Conservation (phyloP, 2,329 filamentous ascomycete species). For the Hymenoscyphus salicellus region DNA sequence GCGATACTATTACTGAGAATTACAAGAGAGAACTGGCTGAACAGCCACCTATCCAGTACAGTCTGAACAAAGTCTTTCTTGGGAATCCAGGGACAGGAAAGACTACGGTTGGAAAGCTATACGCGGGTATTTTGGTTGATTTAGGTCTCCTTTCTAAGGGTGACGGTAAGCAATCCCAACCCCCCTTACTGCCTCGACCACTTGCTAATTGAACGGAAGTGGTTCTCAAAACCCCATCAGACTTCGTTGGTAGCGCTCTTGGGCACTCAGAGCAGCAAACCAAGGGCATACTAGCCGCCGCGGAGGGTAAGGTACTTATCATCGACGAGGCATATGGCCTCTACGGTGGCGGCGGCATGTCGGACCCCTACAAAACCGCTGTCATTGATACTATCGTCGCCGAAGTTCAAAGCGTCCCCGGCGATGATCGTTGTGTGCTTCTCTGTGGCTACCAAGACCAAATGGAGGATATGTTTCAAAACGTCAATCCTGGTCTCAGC, state of each 20-base stretch:
- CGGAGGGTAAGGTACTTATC: conserved; percentile 68
- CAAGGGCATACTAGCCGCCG: conserved; percentile 64
- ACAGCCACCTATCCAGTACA: too few relatives aligned
- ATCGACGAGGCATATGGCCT: conserved; percentile 83
- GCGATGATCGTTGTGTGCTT: conserved; percentile 70
- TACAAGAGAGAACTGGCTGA: conserved; percentile 63
- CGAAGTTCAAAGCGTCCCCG: conserved; percentile 65
- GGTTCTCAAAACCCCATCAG: conserved; percentile 63
- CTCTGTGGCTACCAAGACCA: conserved; percentile 67
- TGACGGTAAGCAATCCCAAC: too few relatives aligned
- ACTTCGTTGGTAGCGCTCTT: conserved; percentile 62
- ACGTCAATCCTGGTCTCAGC: conserved; percentile 64
- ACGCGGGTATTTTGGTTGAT: too few relatives aligned
- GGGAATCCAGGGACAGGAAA: too few relatives aligned
- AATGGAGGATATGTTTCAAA: conserved; percentile 71
- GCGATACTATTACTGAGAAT: conserved; percentile 51
- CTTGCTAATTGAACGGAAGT: too few relatives aligned
- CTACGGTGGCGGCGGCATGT: too few relatives aligned
- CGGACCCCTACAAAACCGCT: conserved; percentile 54
- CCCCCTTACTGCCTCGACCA: too few relatives aligned
- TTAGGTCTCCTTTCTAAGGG: too few relatives aligned
- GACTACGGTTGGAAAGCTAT: too few relatives aligned
- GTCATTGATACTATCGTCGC: conserved; percentile 76
- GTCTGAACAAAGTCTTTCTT: too few relatives aligned
- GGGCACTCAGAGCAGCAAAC: conserved; percentile 68